Conservation (phyloP, 495 filamentous ascomycete genomes). For the Emericellopsis terricola region DNA sequence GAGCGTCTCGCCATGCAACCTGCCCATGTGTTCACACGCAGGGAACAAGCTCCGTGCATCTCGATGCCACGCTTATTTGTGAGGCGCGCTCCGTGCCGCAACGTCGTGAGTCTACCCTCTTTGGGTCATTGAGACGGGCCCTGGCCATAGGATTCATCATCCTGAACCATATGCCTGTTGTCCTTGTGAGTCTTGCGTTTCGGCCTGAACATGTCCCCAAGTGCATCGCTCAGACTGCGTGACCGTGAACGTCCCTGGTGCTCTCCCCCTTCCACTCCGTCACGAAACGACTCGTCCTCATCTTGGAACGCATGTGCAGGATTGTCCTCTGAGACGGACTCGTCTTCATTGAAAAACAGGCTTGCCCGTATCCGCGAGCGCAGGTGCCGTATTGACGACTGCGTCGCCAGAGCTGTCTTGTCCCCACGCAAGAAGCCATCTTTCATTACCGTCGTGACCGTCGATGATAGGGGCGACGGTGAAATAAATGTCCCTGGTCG, state of each 20-base stretch:
- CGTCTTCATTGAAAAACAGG: constrained; percentile 20
- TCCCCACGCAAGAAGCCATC: constrained; percentile 22
- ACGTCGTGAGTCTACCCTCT: too few relatives aligned
- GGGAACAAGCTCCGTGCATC: too few relatives aligned
- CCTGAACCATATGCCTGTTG: constrained; percentile 8
- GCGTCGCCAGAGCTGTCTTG: constrained; percentile 12
- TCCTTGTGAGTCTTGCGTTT: too few relatives aligned
- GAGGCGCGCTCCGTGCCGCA: too few relatives aligned
- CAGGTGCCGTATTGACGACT: constrained; percentile 11
- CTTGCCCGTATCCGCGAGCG: constrained; percentile 20
- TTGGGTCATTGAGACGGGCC: neutral
- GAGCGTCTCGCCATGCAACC: too few relatives aligned
- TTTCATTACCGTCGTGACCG: constrained; percentile 25
- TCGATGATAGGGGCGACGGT: constrained; percentile 28
- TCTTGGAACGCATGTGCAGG: constrained; percentile 4
- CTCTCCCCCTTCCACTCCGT: constrained; percentile 5
- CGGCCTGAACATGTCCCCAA: constrained; percentile 24
- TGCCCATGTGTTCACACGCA: too few relatives aligned
- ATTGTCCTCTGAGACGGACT: constrained; percentile 4
- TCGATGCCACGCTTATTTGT: too few relatives aligned
- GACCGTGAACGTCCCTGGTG: constrained; percentile 19
- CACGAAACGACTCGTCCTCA: constrained; percentile 6
- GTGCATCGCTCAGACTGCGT: constrained; percentile 28
- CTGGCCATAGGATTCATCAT: neutral
- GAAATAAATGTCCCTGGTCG: constrained; percentile 22